Base-by-base conservation (phyloP, 306 rosid species). In the Citrullus colocynthis region DNA sequence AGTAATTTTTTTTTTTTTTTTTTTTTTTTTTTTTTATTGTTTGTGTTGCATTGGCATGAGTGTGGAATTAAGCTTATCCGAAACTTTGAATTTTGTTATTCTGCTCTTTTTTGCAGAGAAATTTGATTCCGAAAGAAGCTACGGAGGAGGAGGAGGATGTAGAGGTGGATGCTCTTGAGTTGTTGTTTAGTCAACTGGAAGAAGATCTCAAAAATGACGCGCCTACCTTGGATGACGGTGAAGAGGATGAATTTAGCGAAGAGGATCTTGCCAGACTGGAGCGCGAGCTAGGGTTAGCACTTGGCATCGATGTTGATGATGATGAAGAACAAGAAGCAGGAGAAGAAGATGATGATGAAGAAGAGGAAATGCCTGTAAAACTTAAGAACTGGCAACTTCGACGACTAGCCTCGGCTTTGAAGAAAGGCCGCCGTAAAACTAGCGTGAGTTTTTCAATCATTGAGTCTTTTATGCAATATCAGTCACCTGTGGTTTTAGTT, bases 381-480 rank as follows among this genome's bases (percentile, higher is more conserved):
- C 95, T 94, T 63, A 87, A 83, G 88, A 90, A 83, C 78, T 92
- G 98, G 97, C 98, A 94, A 78, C 75, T 89, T 36, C 83, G 89
- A 85, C 85, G 88, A 84, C 81, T 95, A 85, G 99, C 99, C 18
- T 77, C 74, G 42, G 99, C 91, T 74, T 84, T 95, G 24, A 95
- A 87, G 88, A 70, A 64, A 51, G 99, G 99, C 61, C 92, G 97
- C 61, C 95, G 97, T 2, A 92, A 92, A 90, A 86, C 88, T 32
- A 89, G 91, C 60, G 97, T 92, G 86, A 63, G 97, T 78, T 30
- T 48, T 55, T 32, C 52, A 10, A 55, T 4, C 17, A 9, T 67
- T 6, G 7, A 18, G 7, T 9, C 8, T 45, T 67, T 20, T 11
- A 67, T 67, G 55, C 37, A 69, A 42, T 21, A 69, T 48, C 39